A percentile compares a stretch with the other conserved stretches of the same genome.
Conservation (phyloP, 2,329 filamentous ascomycete species). For the Pseudopithomyces maydicus region DNA sequence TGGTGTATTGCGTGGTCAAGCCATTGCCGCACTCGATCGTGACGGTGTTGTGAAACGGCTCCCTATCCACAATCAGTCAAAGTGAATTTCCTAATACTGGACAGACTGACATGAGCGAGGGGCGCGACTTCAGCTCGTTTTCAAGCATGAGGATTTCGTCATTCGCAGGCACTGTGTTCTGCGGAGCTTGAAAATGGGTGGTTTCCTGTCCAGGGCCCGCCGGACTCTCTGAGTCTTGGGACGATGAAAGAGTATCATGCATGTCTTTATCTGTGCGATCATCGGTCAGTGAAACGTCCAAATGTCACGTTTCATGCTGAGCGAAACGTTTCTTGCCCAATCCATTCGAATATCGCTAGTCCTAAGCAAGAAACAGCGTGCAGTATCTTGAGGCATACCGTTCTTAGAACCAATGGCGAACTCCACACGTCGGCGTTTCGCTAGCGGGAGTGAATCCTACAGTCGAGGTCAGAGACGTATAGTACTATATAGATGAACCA, state of each 20-base stretch:
- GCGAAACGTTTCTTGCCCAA: neutral
- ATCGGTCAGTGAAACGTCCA: neutral
- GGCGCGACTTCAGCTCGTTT: neutral
- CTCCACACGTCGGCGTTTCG: neutral
- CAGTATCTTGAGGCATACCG: neutral
- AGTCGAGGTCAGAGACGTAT: neutral
- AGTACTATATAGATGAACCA: neutral
- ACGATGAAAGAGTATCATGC: neutral
- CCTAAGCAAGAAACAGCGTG: neutral
- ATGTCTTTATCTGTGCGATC: neutral
- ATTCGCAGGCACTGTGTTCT: neutral
- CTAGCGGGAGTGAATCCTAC: neutral
- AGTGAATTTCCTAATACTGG: neutral
- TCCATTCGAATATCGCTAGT: neutral
- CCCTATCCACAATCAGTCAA: neutral
- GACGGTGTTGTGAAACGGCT: constrained; percentile 16
- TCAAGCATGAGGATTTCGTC: neutral
- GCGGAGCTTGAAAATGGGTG: neutral
- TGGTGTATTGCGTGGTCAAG: constrained; percentile 3
- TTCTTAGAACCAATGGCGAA: neutral
- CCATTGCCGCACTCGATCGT: constrained; percentile 19
- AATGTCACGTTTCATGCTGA: neutral
- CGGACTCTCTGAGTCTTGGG: neutral
- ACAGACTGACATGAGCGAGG: neutral
- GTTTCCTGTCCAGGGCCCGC: neutral